These are phyloP conservation scores for Bidens hawaiensis DNA, from an alignment of 140 eudicot species.

Conservation along the genomic window DNA sequence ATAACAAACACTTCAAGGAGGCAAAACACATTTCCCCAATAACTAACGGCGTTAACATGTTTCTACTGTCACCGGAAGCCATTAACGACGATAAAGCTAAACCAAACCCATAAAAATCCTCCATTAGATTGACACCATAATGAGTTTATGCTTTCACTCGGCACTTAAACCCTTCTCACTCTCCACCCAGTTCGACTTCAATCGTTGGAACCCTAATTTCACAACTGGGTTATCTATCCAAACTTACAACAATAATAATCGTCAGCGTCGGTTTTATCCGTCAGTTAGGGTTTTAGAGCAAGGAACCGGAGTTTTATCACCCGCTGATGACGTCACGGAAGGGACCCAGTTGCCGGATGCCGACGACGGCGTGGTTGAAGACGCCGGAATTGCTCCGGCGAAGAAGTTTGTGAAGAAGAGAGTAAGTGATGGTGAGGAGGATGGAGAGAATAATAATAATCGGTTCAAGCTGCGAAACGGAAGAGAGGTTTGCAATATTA, in stretches of 20 bases:
- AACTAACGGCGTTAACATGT: too few relatives aligned
- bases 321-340: constrained; percentile 47
- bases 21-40: not conserved
- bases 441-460: constrained; percentile 20
- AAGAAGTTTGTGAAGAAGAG: constrained; percentile 31
- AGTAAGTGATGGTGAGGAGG: constrained; percentile 25
- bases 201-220: constrained; percentile 36
- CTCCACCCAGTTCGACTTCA: constrained; percentile 16
- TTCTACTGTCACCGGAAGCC: constrained; percentile 18
- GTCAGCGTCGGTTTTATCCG: constrained; percentile 16
- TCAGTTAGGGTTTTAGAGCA: constrained; percentile 37
- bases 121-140: constrained; percentile 21
- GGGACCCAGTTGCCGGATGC: constrained; percentile 18
- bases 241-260: not conserved
- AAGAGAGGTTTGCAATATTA: constrained; percentile 60
- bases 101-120: constrained; percentile 6
- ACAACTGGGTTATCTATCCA: not conserved
- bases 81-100: constrained; percentile 24
- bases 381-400: constrained; percentile 16
- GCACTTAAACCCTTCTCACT: constrained; percentile 27
- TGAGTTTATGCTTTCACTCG: constrained; percentile 50
- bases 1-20: constrained; percentile 1
- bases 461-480: constrained; percentile 71
- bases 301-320: constrained; percentile 44
- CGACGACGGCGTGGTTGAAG: constrained; percentile 18